Evolutionary conservation across 768 basidiomycete genomes (phyloP).

Genomic region (Exsudoporus frostii): DNA sequence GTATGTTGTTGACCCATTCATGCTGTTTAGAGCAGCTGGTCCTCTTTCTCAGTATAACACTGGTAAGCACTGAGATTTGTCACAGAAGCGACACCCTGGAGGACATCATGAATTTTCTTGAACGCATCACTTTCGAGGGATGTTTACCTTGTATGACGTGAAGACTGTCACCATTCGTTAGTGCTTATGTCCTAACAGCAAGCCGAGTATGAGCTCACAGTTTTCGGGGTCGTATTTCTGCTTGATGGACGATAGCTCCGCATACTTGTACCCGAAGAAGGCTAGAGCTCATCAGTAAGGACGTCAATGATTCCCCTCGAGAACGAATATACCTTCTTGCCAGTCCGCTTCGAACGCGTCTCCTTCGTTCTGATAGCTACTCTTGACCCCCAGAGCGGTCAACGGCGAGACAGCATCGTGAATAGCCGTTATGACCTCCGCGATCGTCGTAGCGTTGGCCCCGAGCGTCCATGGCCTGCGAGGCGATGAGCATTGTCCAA

Average conservation of each 20-base stretch:
- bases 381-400: constrained; percentile 11
- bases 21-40: neutral
- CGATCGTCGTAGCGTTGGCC: neutral
- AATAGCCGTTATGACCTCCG: constrained; percentile 4
- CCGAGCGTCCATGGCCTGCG: constrained; percentile 16
- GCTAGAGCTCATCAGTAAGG: neutral
- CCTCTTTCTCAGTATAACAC: constrained; percentile 1
- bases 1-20: neutral
- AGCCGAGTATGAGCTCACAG: constrained; percentile 6
- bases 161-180: constrained; percentile 11
- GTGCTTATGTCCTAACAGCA: neutral
- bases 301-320: neutral
- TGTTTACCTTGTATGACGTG: constrained; percentile 16
- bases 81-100: constrained; percentile 4
- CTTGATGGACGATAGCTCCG: constrained; percentile 15
- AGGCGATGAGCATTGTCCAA: neutral
- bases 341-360: constrained; percentile 17
- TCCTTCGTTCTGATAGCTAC: constrained; percentile 26
- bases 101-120: neutral
- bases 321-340: constrained; percentile 8
- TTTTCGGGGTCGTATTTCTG: constrained; percentile 22
- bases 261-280: constrained; percentile 22
- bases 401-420: constrained; percentile 10
- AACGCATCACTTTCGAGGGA: neutral
- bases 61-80: constrained; percentile 1